Evolutionary conservation across 164 flowering plant genomes (phyloP).

Genomic region (Vitis rotundifolia): DNA sequence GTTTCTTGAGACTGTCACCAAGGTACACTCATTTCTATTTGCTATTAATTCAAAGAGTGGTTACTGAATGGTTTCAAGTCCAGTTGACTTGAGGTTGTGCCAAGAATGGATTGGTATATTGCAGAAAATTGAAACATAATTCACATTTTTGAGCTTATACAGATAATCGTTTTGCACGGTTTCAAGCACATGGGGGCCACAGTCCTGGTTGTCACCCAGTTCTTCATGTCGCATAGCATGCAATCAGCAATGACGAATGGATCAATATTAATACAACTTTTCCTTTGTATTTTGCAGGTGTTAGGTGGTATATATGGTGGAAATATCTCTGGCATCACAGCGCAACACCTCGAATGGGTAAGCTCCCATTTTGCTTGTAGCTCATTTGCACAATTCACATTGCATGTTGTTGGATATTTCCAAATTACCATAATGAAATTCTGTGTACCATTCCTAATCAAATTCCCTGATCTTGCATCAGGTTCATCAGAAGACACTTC

Average conservation of each 20-base stretch:
- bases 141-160: neutral
- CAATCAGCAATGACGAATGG: neutral
- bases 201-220: neutral
- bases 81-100: neutral
- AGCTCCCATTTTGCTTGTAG: neutral
- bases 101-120: neutral
- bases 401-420: neutral
- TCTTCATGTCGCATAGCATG: neutral
- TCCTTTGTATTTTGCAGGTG: slow-evolving; percentile 48
- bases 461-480: slow-evolving; percentile 20
- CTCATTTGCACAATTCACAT: neutral
- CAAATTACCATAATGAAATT: too few species aligned
- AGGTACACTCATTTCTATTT: slow-evolving; percentile 41
- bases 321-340: slow-evolving; percentile 81
- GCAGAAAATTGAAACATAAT: neutral
- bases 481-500: slow-evolving; percentile 94
- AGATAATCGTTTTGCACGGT: neutral
- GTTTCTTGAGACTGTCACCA: slow-evolving; percentile 94
- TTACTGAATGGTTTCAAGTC: neutral
- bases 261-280: neutral
- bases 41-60: neutral
- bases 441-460: neutral
- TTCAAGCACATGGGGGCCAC: neutral
- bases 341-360: slow-evolving; percentile 99
- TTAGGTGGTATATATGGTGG: slow-evolving; percentile 86